A percentile compares a stretch with the other conserved stretches of the same genome.
Conservation (phyloP, 352 stramenopile species). For the Thalassiosira ordinaria region DNA sequence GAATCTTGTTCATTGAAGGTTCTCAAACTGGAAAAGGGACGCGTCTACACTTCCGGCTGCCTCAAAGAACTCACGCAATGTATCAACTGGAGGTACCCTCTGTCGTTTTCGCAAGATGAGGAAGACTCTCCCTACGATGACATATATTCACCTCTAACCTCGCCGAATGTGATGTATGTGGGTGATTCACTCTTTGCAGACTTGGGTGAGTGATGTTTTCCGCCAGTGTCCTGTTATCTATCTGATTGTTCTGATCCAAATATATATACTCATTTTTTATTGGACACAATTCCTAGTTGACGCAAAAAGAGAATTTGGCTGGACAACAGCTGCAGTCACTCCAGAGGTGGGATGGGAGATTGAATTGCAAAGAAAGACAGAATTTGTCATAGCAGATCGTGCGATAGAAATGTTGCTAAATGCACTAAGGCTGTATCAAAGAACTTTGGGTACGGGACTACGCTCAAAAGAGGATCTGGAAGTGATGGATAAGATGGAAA, state of each 20-base stretch:
- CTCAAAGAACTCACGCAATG: slow-evolving; percentile 70
- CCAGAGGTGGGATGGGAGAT: slow-evolving; percentile 89
- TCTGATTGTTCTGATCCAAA: too few relatives aligned
- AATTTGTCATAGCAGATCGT: slow-evolving; percentile 61
- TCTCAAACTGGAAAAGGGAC: slow-evolving; percentile 56
- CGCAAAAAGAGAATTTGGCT: slow-evolving; percentile 91
- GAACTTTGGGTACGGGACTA: slow-evolving; percentile 53
- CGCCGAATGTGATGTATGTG: slow-evolving; percentile 91
- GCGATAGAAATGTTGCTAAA: slow-evolving; percentile 80
- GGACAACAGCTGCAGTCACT: slow-evolving; percentile 92
- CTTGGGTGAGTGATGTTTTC: too few relatives aligned
- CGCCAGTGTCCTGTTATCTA: too few relatives aligned
- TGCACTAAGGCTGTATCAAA: slow-evolving; percentile 67
- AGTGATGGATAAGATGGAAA: slow-evolving; percentile 75
- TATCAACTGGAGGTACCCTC: slow-evolving; percentile 61
- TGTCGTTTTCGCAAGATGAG: slow-evolving; percentile 19
- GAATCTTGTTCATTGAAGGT: too few relatives aligned
- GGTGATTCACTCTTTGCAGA: slow-evolving; percentile 94
- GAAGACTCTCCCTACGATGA: slow-evolving; percentile 34
- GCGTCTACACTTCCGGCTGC: slow-evolving; percentile 80
- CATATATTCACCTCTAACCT: slow-evolving; percentile 61
- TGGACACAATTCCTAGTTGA: too few relatives aligned
- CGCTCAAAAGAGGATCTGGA: slow-evolving; percentile 67
- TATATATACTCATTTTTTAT: too few relatives aligned
- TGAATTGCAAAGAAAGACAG: slow-evolving; percentile 60